A percentile compares a stretch with the other conserved stretches of the same genome.
phyloP scores from a whole-genome alignment of 2,329 filamentous ascomycete species.

The Cercospora nicotianae region DNA sequence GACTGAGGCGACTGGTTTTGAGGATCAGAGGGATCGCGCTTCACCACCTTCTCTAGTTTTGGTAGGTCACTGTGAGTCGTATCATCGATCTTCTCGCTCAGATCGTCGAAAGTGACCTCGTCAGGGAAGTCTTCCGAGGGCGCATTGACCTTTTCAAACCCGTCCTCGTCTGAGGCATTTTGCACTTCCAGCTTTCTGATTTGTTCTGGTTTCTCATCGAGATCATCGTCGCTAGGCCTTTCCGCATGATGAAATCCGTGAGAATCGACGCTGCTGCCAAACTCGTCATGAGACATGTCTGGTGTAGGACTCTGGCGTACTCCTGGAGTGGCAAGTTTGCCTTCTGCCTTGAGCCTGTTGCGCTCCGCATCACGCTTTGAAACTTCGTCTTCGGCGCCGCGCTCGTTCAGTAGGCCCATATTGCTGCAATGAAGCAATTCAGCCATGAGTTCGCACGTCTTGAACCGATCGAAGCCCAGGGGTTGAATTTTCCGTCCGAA shows the following conservation, averaged over 20 bases:
- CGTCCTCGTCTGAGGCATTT: conserved; percentile 83
- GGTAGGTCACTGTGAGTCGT: conserved; percentile 29
- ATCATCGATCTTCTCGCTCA: conserved; percentile 55
- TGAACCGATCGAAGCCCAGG: conserved; percentile 95
- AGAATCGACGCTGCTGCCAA: conserved; percentile 54
- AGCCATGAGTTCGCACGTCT: conserved; percentile 98
- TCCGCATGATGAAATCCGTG: conserved; percentile 54
- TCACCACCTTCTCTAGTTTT: conserved; percentile 33
- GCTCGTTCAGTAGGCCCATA: conserved; percentile 92
- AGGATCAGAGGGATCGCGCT: conserved; percentile 26
- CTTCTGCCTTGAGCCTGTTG: conserved; percentile 74
- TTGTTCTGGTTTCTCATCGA: conserved; percentile 60
- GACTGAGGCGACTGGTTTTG: conserved; percentile 21
- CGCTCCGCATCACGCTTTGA: conserved; percentile 76
- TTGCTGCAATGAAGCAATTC: conserved; percentile 97
- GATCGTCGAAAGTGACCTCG: conserved; percentile 70
- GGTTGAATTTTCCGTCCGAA: conserved; percentile 92
- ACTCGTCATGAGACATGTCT: conserved; percentile 47
- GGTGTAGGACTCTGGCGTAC: conserved; percentile 59
- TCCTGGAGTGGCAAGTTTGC: conserved; percentile 63
- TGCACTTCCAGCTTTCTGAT: conserved; percentile 72
- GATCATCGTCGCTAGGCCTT: conserved; percentile 44
- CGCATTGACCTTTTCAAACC: conserved; percentile 81
- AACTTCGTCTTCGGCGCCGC: conserved; percentile 85
- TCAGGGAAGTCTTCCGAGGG: conserved; percentile 54